Evolutionary conservation across 2,329 filamentous ascomycete genomes (phyloP), one percentile per base, ranked within the genome.

Genomic region (Cytospora piceae): DNA sequence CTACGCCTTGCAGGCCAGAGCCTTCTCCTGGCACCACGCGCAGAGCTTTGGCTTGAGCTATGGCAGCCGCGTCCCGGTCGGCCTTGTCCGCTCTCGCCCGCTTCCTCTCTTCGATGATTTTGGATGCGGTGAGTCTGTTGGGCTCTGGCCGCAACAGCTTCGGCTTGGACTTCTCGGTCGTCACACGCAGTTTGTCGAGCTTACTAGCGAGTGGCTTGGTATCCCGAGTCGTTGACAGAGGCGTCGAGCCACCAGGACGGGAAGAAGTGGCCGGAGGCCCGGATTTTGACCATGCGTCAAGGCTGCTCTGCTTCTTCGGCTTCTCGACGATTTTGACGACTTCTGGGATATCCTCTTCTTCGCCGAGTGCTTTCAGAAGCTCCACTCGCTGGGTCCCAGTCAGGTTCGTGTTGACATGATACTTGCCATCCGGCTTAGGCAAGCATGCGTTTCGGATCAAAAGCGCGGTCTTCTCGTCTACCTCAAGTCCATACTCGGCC

Each of bases 361-460:
- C 84, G 31, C 85, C 85, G 20, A 90, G 76, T 11, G 85, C 87
- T 72, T 87, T 84, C 59, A 88, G 79, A 42, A 98, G 81, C 77
- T 97, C 92, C 14, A 94, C 94, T 70, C 94, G 93, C 74, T 98
- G 93, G 64, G 90, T 88, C 42, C 87, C 85, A 15, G 86, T 91
- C 70, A 98, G 79, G 71, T 96, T 97, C 2, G 94, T 96, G 72
- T 86, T 89, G 69, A 89, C 85, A 24, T 83, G 78, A 68, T 85
- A 84, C 74, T 82, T 78, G 74, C 86, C 83, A 61, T 81, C 77
- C 42, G 83, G 79, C 65, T 83, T 83, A 67, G 85, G 87, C 64
- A 91, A 81, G 67, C 91, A 87, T 46, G 89, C 88, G 72, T 89
- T 87, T 63, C 85, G 83, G 69, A 94, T 88, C 70, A 85, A 87